Evolutionary conservation across 2,329 filamentous ascomycete genomes (phyloP).

Genomic region (Talaromyces sp.): DNA sequence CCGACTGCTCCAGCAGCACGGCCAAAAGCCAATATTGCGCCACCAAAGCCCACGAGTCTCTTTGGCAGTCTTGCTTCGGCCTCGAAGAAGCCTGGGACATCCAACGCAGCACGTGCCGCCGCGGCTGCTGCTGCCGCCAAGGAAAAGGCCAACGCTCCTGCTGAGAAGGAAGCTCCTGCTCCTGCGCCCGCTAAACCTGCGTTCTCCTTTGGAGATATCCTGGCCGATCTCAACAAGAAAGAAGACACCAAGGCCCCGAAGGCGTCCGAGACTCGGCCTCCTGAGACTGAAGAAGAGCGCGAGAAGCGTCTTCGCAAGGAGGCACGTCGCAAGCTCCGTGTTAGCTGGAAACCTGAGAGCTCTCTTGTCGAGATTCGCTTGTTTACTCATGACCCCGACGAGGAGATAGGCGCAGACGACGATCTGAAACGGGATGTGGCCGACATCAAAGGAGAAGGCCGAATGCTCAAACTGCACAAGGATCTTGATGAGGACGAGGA

Average conservation of each 20-base stretch:
- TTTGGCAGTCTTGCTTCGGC: slow-evolving; percentile 45
- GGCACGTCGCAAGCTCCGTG: slow-evolving; percentile 54
- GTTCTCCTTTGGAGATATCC: slow-evolving; percentile 46
- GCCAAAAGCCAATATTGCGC: slow-evolving; percentile 34
- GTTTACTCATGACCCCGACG: slow-evolving; percentile 60
- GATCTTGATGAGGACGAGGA: slow-evolving; percentile 55
- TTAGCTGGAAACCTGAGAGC: slow-evolving; percentile 56
- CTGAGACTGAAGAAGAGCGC: slow-evolving; percentile 57
- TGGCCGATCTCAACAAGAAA: slow-evolving; percentile 51
- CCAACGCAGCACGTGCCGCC: slow-evolving; percentile 45
- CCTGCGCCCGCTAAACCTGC: slow-evolving; percentile 30
- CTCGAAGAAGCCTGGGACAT: slow-evolving; percentile 47
- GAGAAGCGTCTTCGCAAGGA: slow-evolving; percentile 57
- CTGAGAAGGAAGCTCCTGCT: slow-evolving; percentile 29
- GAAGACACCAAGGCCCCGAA: slow-evolving; percentile 51
- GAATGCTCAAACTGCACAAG: slow-evolving; percentile 46
- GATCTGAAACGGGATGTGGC: slow-evolving; percentile 54
- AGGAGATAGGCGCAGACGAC: slow-evolving; percentile 55
- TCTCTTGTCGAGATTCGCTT: slow-evolving; percentile 52
- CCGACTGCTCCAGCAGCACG: slow-evolving; percentile 23
- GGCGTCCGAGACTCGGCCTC: slow-evolving; percentile 47
- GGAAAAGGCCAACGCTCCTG: slow-evolving; percentile 27
- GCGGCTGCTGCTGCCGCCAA: slow-evolving; percentile 31
- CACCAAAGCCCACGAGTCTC: slow-evolving; percentile 41
- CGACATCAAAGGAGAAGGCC: slow-evolving; percentile 55